Conservation (phyloP, 2,329 filamentous ascomycete species). For the Epichloe amarillans region DNA sequence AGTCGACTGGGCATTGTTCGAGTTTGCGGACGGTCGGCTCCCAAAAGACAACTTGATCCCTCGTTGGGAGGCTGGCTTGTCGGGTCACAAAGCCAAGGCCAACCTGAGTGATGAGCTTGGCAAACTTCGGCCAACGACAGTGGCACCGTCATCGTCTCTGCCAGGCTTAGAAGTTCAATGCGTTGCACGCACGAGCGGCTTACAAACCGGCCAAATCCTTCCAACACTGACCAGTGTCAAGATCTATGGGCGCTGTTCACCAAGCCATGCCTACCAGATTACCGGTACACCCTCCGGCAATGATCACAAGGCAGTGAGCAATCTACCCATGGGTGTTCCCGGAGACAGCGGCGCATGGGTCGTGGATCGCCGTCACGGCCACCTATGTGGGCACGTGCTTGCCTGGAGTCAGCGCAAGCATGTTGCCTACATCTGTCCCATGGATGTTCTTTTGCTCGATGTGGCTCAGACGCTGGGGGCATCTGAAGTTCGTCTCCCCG, state of each 20-base stretch:
- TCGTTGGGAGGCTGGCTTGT: constrained; percentile 8
- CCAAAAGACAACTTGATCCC: constrained; percentile 62
- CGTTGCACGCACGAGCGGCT: constrained; percentile 72
- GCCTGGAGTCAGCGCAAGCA: constrained; percentile 73
- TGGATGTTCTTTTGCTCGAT: constrained; percentile 80
- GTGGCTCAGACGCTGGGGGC: constrained; percentile 70
- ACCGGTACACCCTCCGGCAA: constrained; percentile 23
- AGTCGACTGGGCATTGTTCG: constrained; percentile 89
- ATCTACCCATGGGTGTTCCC: constrained; percentile 49
- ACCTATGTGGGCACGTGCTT: constrained; percentile 78
- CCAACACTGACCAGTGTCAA: constrained; percentile 73
- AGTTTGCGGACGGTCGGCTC: constrained; percentile 57
- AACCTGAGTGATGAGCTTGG: constrained; percentile 18
- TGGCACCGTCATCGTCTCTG: constrained; percentile 47
- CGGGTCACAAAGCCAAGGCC: constrained; percentile 5
- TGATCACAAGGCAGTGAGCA: constrained; percentile 7
- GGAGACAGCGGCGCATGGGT: constrained; percentile 93
- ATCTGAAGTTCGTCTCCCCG: constrained; percentile 53
- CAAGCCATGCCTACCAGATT: constrained; percentile 57
- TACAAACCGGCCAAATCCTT: constrained; percentile 66
- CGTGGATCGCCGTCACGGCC: constrained; percentile 63
- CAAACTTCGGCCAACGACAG: constrained; percentile 38
- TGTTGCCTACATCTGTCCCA: constrained; percentile 85
- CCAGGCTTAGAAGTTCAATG: constrained; percentile 74
- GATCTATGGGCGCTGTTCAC: constrained; percentile 70